Conservation (phyloP, 257 asterid genomes). For the Solanum corneliomulleri region DNA sequence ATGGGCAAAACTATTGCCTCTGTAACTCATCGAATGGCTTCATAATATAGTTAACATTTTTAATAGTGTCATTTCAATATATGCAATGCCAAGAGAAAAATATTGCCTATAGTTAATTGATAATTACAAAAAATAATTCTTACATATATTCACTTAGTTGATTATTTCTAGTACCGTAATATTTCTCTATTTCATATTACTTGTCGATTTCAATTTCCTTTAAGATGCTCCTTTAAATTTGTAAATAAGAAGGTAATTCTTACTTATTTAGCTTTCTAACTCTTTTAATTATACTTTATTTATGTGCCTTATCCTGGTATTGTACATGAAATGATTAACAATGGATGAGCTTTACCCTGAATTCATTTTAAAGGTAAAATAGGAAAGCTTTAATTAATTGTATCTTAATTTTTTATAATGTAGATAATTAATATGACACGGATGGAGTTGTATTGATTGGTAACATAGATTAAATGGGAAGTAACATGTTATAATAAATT, state of each 20-base stretch:
- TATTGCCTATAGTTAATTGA: background rate
- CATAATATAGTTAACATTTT: background rate
- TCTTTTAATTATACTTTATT: background rate
- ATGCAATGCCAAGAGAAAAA: background rate
- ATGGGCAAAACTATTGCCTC: background rate
- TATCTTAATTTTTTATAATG: background rate
- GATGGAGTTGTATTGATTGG: background rate
- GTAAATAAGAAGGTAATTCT: background rate
- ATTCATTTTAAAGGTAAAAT: background rate
- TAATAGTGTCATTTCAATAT: background rate
- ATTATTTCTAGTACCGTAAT: background rate
- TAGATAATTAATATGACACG: background rate
- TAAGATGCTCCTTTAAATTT: background rate
- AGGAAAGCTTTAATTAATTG: background rate
- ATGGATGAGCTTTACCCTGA: background rate
- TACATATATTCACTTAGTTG: background rate
- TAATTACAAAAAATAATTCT: background rate
- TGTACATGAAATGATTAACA: no score
- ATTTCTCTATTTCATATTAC: background rate
- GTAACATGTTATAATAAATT: background rate
- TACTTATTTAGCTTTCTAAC: background rate
- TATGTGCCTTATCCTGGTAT: background rate
- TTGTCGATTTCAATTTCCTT: background rate
- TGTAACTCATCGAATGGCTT: background rate
- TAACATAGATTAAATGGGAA: background rate